Conservation (phyloP, 768 basidiomycete genomes). For the Rhizopogon sp. region DNA sequence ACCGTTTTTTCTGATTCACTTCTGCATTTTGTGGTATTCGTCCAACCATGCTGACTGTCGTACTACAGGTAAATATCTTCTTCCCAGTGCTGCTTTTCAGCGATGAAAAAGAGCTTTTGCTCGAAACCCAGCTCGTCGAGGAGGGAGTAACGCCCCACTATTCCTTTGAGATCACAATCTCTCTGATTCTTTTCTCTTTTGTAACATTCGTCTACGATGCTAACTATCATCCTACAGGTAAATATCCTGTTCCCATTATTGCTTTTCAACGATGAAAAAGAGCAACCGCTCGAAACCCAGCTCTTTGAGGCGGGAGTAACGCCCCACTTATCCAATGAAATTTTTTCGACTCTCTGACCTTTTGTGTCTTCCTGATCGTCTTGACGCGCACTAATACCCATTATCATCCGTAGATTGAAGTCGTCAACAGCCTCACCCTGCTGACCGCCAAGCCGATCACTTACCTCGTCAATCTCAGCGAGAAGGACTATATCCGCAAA, state of each 20-base stretch:
- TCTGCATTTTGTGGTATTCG: neutral
- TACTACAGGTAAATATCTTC: constrained; percentile 15
- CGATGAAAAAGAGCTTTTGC: constrained; percentile 74
- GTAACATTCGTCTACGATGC: neutral
- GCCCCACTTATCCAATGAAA: constrained; percentile 43
- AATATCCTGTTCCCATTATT: constrained; percentile 3
- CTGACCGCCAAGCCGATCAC: constrained; percentile 97
- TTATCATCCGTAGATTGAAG: constrained; percentile 60
- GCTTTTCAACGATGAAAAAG: constrained; percentile 53
- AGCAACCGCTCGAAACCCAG: constrained; percentile 81
- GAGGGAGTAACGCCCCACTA: constrained; percentile 85
- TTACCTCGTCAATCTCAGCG: constrained; percentile 96
- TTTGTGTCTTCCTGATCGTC: neutral
- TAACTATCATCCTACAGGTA: constrained; percentile 16
- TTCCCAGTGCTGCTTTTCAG: neutral
- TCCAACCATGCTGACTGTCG: constrained; percentile 6
- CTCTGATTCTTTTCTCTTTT: constrained; percentile 32
- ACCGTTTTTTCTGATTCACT: constrained; percentile 38
- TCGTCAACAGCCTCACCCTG: constrained; percentile 83
- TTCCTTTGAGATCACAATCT: constrained; percentile 59
- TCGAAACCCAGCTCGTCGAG: constrained; percentile 96
- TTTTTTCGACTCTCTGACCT: neutral
- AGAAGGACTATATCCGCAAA: constrained; percentile 91
- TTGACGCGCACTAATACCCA: constrained; percentile 6
- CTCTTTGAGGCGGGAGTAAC: constrained; percentile 85